Evolutionary conservation across 352 stramenopile species (phyloP).

Genomic region (Globisporangium parvum): DNA sequence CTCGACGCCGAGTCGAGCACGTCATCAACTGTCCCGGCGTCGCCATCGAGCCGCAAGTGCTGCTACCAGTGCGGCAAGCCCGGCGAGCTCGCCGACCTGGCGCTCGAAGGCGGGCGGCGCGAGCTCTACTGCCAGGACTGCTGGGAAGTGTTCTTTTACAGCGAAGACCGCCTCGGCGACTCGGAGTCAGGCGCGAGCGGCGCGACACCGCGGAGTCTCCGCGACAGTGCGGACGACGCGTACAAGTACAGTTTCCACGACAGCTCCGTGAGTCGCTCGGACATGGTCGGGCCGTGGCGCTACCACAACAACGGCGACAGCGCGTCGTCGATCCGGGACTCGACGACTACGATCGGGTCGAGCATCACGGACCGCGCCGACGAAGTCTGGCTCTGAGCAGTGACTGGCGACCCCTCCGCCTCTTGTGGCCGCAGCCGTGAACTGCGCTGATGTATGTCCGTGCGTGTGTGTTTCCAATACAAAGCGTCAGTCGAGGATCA

Average conservation of each 20-base stretch:
- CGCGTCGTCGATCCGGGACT: slow-evolving; percentile 51
- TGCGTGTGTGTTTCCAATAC: not conserved
- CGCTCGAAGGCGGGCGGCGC: slow-evolving; percentile 30
- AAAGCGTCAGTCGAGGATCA: not conserved
- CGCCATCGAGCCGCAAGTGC: slow-evolving; percentile 19
- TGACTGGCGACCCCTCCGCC: not conserved
- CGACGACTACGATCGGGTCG: slow-evolving; percentile 38
- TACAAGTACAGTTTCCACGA: slow-evolving; percentile 80
- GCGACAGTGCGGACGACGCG: slow-evolving; percentile 24
- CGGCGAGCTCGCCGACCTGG: slow-evolving; percentile 48
- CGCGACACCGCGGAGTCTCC: slow-evolving; percentile 9
- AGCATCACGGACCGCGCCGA: slow-evolving; percentile 35
- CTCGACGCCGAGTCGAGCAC: not conserved
- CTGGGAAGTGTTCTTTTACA: slow-evolving; percentile 74
- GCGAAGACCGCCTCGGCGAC: slow-evolving; percentile 23
- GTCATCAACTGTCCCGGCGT: not conserved
- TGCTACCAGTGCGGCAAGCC: slow-evolving; percentile 54
- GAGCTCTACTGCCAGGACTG: slow-evolving; percentile 70
- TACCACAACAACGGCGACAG: slow-evolving; percentile 39
- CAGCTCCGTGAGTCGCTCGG: slow-evolving; percentile 43
- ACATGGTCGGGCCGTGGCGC: slow-evolving; percentile 52
- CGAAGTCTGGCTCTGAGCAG: slow-evolving; percentile 22
- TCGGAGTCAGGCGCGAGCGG: slow-evolving; percentile 3
- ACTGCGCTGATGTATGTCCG: not conserved
- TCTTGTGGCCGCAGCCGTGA: too few species aligned